A percentile compares a stretch with the other conserved stretches of the same genome.
Conservation (phyloP, 2,329 filamentous ascomycete species). For the Stemphylium beticola region DNA sequence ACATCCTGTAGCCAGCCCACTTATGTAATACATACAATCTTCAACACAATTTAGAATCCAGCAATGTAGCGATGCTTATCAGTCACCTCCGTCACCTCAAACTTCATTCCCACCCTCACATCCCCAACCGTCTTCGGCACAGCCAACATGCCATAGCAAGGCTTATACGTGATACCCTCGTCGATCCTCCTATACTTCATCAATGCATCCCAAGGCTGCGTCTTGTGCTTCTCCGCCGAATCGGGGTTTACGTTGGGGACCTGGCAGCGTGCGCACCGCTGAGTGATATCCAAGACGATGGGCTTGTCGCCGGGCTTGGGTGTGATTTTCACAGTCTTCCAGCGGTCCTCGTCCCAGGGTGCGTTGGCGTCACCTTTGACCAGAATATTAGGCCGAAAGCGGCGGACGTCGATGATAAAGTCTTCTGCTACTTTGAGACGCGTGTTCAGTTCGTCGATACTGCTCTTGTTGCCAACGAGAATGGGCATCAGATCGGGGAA, state of each 20-base stretch:
- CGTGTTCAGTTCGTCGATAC: constrained; percentile 64
- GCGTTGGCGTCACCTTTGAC: constrained; percentile 56
- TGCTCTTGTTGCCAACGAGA: constrained; percentile 62
- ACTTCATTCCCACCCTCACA: constrained; percentile 63
- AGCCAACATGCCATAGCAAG: constrained; percentile 71
- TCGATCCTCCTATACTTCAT: constrained; percentile 67
- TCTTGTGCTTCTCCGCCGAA: constrained; percentile 64
- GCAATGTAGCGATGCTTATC: constrained; percentile 62
- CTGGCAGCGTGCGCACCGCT: constrained; percentile 65
- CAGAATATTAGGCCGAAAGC: constrained; percentile 69
- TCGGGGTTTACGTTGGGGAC: constrained; percentile 70
- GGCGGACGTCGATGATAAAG: constrained; percentile 61
- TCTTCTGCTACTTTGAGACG: constrained; percentile 55
- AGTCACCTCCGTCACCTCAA: constrained; percentile 65
- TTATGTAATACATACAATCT: background rate
- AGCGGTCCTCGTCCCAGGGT: constrained; percentile 68
- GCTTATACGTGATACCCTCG: constrained; percentile 66
- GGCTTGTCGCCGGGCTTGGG: constrained; percentile 18
- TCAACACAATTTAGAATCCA: constrained; percentile 29
- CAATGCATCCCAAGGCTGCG: constrained; percentile 67
- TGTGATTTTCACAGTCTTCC: constrained; percentile 63
- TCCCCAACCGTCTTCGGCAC: constrained; percentile 64
- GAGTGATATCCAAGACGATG: constrained; percentile 63
- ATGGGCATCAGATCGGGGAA: constrained; percentile 68
- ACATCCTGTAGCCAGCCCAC: too few relatives aligned